Conservation (phyloP, 257 asterid genomes). For the Solanum rostratum region DNA sequence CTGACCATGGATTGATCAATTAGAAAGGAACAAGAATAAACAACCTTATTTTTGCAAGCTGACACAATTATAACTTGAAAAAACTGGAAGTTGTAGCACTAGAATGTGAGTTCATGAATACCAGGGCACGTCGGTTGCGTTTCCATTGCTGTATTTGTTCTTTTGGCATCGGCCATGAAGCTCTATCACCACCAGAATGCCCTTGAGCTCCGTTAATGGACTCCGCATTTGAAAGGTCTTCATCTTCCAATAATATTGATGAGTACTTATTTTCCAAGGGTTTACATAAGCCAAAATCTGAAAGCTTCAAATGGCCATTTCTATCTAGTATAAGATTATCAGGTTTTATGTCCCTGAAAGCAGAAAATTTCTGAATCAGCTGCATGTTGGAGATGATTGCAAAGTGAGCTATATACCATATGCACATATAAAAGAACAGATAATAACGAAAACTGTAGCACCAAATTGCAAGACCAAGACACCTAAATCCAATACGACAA, state of each 20-base stretch:
- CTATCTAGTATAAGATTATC: slow-evolving; percentile 86
- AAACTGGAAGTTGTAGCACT: neutral
- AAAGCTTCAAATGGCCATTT: slow-evolving; percentile 88
- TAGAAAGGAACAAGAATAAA: neutral
- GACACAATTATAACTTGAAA: neutral
- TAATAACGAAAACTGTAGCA: neutral
- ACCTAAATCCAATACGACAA: neutral
- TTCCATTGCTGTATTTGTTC: slow-evolving; percentile 95
- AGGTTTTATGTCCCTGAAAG: slow-evolving; percentile 85
- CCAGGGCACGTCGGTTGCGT: slow-evolving; percentile 91
- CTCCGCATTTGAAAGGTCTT: slow-evolving; percentile 45
- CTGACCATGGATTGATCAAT: neutral
- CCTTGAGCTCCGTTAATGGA: slow-evolving; percentile 30
- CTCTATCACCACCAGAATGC: slow-evolving; percentile 19
- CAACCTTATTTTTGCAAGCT: neutral
- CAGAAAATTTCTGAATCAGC: slow-evolving; percentile 7
- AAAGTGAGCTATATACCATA: neutral
- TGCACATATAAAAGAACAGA: neutral
- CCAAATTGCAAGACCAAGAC: neutral
- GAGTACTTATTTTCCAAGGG: slow-evolving; percentile 67
- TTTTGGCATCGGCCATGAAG: slow-evolving; percentile 95
- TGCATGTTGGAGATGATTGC: slow-evolving; percentile 31
- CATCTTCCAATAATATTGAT: slow-evolving; percentile 67
- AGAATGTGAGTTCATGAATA: slow-evolving; percentile 7
- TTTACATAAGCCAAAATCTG: slow-evolving; percentile 70